phyloP scores from a whole-genome alignment of 2,329 filamentous ascomycete species.

The Diaporthe sp. region DNA sequence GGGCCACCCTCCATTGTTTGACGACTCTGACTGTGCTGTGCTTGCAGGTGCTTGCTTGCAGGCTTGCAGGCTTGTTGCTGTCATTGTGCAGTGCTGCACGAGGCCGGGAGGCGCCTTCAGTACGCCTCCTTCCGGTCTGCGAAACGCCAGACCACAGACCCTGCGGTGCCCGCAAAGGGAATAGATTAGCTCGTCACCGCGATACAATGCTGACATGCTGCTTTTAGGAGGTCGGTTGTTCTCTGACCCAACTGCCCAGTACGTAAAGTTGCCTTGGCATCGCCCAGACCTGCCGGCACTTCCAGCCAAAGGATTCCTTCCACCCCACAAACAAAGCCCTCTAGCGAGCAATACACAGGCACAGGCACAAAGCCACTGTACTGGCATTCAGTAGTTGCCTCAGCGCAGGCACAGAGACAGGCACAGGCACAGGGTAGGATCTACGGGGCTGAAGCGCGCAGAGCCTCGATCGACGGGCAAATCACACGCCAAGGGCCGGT shows the following conservation, averaged over 20 bases:
- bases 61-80: background rate
- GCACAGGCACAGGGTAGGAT: constrained; percentile 12
- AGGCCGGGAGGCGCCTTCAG: background rate
- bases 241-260: background rate
- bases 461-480: constrained; percentile 29
- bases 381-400: background rate
- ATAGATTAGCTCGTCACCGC: background rate
- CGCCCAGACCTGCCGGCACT: background rate
- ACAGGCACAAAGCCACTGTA: background rate
- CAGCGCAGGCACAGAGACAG: background rate
- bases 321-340: background rate
- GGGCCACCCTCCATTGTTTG: constrained; percentile 1
- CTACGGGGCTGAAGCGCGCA: constrained; percentile 28
- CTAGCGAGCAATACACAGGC: background rate
- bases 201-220: background rate
- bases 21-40: constrained; percentile 1
- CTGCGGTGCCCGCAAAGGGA: constrained; percentile 2
- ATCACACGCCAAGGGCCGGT: constrained; percentile 28
- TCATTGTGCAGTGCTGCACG: constrained; percentile 1
- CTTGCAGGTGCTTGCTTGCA: background rate
- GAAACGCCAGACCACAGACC: too few species aligned
- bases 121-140: background rate
- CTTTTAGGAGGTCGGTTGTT: background rate
- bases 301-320: background rate
- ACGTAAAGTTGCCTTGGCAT: background rate